Evolutionary conservation across 805 yeast genomes (phyloP), one percentile per base, ranked within the genome.

Genomic region (Kuraishia capsulata): DNA sequence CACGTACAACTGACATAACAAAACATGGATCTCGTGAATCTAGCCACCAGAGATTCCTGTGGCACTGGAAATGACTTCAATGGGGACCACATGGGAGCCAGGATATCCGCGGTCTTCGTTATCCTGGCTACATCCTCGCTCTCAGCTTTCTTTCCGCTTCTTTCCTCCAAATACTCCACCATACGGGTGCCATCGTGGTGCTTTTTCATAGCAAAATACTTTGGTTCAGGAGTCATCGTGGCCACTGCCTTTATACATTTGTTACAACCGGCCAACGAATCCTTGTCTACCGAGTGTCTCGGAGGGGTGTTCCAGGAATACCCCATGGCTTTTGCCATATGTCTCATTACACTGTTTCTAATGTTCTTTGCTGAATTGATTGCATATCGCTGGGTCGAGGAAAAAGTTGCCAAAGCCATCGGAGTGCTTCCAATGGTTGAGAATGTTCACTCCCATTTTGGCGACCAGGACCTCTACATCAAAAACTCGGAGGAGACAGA

Each of bases 191-290:
- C 87, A 1, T 49, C 67, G 11, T 69, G 76, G 74, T 69, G 76
- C 45, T 81, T 80, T 57, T 78, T 80, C 52, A 54, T 77, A 35
- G 78, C 84, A 36, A 82, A 81, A 50, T 82, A 70, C 57, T 84
- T 84, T 53, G 94, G 94, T 43, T 79, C 89, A 3, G 94, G 94
- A 39, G 90, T 84, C 36, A 84, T 84, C 50, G 69, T 84, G 10
- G 84, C 90, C 11, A 84, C 94, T 1, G 85, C 89, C 0, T 81
- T 84, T 49, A 76, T 84, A 23, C 94, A 84, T 60, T 61, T 84
- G 42, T 58, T 84, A 42, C 67, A 73, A 44, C 90, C 87, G 0
- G 90, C 92, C 3, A 56, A 66, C 41, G 82, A 78, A 8, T 67
- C 74, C 2, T 61, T 83, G 34, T 51, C 67, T 1, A 51, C 71